Evolutionary conservation across 345 rosid genomes (phyloP), one percentile per base, ranked within the genome.

Genomic region (Arabis alpina): DNA sequence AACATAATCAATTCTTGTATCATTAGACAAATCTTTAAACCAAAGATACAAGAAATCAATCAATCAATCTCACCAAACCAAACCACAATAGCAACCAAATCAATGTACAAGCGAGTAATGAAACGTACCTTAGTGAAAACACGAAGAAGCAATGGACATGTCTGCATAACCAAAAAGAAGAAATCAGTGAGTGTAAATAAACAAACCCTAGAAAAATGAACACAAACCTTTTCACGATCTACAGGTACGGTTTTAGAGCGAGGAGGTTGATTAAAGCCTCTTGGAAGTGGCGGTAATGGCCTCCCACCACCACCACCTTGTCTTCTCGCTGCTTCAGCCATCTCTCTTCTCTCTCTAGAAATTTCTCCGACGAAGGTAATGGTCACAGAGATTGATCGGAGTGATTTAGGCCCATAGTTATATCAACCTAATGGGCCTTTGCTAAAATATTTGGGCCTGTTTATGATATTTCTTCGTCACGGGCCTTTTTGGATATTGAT

Each of bases 61-160:
- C 23, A 19, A 19, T 19, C 23, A 19, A 19, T 19, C 23, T 19
- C 23, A 19, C 23, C 23, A 19, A 19, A 19, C 23, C 23, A 19
- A 34, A 34, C 37, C 37, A 34, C 37, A 34, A 34, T 5, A 34
- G 8, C 37, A 34, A 2, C 37, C 32, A 28, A 28, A 28, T 3
- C 23, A 19, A 19, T 19, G 23, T 19, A 19, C 32, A 28, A 32
- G 10, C 1, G 32, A 50, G 8, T n/a, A 28, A 49, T 24, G 47
- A 41, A 66, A 14, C 81, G 56, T 77, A 93, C 98, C 97, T 93
- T 87, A 10, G 97, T 91, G 81, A 93, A 91, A 67, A 93, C 97
- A 42, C 97, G 92, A 80, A 88, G 96, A 88, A 91, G 80, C 19
- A 93, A 34, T 3, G 98, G 94, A 78, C 98, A 91, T n/a, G 92